Evolutionary conservation across 163 green algal species (phyloP).

Genomic region (Smithsoniella earleae): DNA sequence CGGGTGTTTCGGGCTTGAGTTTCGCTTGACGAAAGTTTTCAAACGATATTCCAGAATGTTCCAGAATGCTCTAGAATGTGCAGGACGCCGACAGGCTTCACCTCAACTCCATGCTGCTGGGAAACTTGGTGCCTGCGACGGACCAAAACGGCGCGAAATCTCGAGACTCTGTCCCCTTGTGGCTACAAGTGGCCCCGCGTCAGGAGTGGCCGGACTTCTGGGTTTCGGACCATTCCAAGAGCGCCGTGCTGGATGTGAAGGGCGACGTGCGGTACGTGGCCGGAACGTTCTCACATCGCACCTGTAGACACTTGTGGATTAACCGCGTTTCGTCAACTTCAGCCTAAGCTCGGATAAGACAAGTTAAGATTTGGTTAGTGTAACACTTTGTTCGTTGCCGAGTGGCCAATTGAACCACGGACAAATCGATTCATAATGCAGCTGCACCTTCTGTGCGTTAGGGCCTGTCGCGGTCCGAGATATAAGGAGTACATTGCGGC

Average conservation of each 20-base stretch:
- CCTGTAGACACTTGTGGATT: too few species aligned
- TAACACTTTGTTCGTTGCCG: neutral
- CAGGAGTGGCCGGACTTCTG: slow-evolving; percentile 28
- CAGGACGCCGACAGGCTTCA: neutral
- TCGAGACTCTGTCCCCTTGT: neutral
- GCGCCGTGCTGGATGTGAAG: slow-evolving; percentile 23
- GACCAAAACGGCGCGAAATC: neutral
- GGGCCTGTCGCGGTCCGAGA: too few species aligned
- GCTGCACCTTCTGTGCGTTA: neutral
- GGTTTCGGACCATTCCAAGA: neutral
- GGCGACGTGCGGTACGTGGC: slow-evolving; percentile 24
- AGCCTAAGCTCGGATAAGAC: neutral
- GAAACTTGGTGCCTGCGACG: neutral
- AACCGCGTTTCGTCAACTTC: neutral
- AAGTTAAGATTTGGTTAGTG: neutral
- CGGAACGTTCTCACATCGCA: too few species aligned
- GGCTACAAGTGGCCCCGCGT: neutral
- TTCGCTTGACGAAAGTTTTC: too few species aligned
- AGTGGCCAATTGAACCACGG: too few species aligned
- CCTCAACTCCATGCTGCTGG: neutral
- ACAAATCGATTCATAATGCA: neutral
- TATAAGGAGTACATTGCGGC: too few species aligned
- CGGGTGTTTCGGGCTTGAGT: too few species aligned
- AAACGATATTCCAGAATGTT: too few species aligned
- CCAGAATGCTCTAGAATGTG: neutral